Conservation (phyloP, 129 eudicot species). For the Deinandra increscens region DNA sequence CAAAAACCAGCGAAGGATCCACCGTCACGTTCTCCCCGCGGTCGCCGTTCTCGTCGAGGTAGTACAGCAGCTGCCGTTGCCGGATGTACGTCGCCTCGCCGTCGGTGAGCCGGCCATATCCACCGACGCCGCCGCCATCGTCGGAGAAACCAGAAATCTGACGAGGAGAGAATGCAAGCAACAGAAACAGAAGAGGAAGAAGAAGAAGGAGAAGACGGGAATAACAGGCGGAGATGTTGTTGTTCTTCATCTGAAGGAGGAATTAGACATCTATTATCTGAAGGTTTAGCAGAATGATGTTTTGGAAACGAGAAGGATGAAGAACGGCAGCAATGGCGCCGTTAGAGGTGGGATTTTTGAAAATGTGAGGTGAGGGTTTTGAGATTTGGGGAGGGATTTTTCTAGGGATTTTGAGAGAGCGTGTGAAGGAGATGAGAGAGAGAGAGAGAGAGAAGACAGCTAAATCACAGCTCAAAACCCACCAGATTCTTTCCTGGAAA, state of each 20-base stretch:
- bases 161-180: not conserved
- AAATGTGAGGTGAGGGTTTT: constrained; percentile 23
- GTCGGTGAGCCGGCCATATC: constrained; percentile 54
- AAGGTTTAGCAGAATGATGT: not conserved
- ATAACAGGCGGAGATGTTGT: constrained; percentile 22
- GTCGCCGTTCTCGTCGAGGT: constrained; percentile 75
- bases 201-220: constrained; percentile 11
- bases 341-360: not conserved
- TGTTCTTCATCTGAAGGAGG: constrained; percentile 46
- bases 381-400: constrained; percentile 42
- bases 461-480: constrained; percentile 96
- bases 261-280: constrained; percentile 41
- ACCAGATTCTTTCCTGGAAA: constrained; percentile 40
- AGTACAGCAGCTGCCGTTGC: constrained; percentile 68
- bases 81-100: constrained; percentile 48
- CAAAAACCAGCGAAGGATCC: constrained; percentile 55
- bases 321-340: not conserved
- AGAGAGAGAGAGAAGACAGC: constrained; percentile 55
- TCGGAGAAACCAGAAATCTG: not conserved
- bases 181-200: not conserved
- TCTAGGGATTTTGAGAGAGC: constrained; percentile 56
- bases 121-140: not conserved
- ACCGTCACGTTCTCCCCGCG: constrained; percentile 73
- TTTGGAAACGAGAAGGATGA: not conserved
- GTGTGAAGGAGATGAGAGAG: constrained; percentile 30